Evolutionary conservation across 1,284 basidiomycete species (phyloP).

Genomic region (Lignosus rhinocerotis): DNA sequence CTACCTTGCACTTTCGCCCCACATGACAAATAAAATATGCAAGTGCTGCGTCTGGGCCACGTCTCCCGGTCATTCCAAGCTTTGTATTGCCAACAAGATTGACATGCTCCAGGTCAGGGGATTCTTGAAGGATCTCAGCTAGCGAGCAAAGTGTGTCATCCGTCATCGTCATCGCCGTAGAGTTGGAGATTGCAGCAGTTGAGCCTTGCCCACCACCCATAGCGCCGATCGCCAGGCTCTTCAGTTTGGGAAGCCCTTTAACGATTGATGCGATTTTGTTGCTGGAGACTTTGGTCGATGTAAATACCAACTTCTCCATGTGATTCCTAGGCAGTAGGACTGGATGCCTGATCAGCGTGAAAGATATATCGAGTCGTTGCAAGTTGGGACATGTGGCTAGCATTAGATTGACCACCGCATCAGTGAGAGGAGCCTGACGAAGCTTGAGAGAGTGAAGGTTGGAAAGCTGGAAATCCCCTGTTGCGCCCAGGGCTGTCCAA

Average conservation of each 20-base stretch:
- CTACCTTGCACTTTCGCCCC: constrained; percentile 61
- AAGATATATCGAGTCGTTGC: constrained; percentile 60
- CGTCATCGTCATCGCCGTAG: constrained; percentile 54
- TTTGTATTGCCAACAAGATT: constrained; percentile 66
- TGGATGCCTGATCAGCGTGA: constrained; percentile 53
- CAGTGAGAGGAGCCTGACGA: constrained; percentile 54
- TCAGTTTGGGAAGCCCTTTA: constrained; percentile 41
- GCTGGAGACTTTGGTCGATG: constrained; percentile 50
- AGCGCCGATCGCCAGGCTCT: constrained; percentile 58
- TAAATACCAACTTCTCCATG: constrained; percentile 62
- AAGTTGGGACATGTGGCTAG: constrained; percentile 51
- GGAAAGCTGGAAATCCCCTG: constrained; percentile 33
- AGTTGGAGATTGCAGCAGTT: constrained; percentile 44
- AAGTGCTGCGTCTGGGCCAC: constrained; percentile 38
- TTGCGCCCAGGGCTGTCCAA: constrained; percentile 31
- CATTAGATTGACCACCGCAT: constrained; percentile 45
- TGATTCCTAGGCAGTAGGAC: constrained; percentile 24
- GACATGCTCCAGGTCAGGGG: constrained; percentile 46
- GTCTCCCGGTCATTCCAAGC: constrained; percentile 43
- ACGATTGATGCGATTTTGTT: constrained; percentile 45
- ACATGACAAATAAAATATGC: constrained; percentile 49
- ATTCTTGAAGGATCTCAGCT: constrained; percentile 42
- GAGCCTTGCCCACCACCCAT: constrained; percentile 53
- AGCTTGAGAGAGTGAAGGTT: constrained; percentile 58
- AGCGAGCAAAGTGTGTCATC: constrained; percentile 49